A percentile compares a stretch with the other conserved stretches of the same genome.
Conservation (phyloP, 2,329 filamentous ascomycete species). For the Rhynchosporium secalis region DNA sequence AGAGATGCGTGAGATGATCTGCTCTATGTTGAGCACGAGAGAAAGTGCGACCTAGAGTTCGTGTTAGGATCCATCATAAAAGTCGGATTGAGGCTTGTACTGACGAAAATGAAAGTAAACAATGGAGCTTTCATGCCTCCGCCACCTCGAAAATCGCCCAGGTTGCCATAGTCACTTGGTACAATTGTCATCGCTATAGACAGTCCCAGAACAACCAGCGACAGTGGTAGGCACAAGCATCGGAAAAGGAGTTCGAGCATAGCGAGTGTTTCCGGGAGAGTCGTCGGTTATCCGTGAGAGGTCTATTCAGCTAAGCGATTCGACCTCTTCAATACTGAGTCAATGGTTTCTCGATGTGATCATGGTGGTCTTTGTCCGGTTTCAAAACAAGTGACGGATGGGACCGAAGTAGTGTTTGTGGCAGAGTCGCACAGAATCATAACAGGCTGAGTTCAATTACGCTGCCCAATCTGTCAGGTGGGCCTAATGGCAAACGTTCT, state of each 20-base stretch:
- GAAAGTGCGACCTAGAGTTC: conserved; percentile 1
- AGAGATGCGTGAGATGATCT: neutral
- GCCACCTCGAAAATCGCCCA: neutral
- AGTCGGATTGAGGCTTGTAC: neutral
- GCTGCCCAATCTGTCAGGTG: conserved; percentile 4
- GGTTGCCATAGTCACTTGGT: conserved; percentile 11
- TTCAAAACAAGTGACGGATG: neutral
- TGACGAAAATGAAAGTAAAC: conserved; percentile 15
- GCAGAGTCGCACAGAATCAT: neutral
- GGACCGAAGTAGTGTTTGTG: conserved; percentile 2
- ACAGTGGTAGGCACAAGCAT: conserved; percentile 5
- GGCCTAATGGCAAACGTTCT: neutral
- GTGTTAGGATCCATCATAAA: neutral
- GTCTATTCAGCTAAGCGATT: neutral
- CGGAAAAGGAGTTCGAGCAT: conserved; percentile 11
- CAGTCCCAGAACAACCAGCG: conserved; percentile 1
- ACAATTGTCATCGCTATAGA: conserved; percentile 12
- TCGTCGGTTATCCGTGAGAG: neutral
- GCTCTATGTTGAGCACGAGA: conserved; percentile 8
- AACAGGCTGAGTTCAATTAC: conserved; percentile 7
- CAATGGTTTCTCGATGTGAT: neutral
- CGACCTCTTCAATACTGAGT: neutral
- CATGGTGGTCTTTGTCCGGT: neutral
- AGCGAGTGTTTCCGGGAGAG: neutral
- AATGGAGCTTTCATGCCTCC: conserved; percentile 10